Evolutionary conservation across 208 protist genomes (phyloP), one percentile per base, ranked within the genome.

Genomic region (Crithidia expoeki): DNA sequence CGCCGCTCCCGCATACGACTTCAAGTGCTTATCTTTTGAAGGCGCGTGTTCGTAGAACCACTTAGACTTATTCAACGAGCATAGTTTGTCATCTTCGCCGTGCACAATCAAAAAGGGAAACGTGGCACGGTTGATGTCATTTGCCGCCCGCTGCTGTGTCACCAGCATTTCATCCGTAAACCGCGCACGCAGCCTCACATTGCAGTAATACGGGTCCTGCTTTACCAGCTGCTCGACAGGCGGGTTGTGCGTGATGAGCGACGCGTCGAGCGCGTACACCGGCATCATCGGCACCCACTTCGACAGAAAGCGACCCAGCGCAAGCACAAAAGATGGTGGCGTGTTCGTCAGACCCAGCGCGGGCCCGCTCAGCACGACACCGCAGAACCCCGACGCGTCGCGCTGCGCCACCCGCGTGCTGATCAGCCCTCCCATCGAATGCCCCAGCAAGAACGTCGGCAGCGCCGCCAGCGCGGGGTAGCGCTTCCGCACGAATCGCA

Each of bases 361-460:
- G 0, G 88, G 88, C 27, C 85, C 88, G 62, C 85, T 92, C 4
- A 94, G 81, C 1, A 94, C 59, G 32, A 94, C 84, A 11, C 66
- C 80, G 28, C 56, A 50, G 32, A 77, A 85, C 25, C 25, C 61
- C 2, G 28, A 60, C 5, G 53, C 58, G 12, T 81, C 72, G 19
- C 85, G 81, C 42, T 84, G 51, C 14, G 85, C 83, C 32, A 88
- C 74, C n/a, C 76, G 78, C 17, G 71, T 74, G 5, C 81, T 52
- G 49, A 94, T 92, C 21, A 94, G 72, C 2, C 88, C 88, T 6
- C 88, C 88, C 88, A 94, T 94, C 34, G 88, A 94, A 64, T 94
- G 88, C 10, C 88, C 88, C 30, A 94, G 36, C 27, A 94, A 74
- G 55, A 86, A 85, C n/a, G 68, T 76, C 25, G 85, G 81, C 44